Conservation (phyloP, 2,329 filamentous ascomycete genomes). For the Microsporum canis region DNA sequence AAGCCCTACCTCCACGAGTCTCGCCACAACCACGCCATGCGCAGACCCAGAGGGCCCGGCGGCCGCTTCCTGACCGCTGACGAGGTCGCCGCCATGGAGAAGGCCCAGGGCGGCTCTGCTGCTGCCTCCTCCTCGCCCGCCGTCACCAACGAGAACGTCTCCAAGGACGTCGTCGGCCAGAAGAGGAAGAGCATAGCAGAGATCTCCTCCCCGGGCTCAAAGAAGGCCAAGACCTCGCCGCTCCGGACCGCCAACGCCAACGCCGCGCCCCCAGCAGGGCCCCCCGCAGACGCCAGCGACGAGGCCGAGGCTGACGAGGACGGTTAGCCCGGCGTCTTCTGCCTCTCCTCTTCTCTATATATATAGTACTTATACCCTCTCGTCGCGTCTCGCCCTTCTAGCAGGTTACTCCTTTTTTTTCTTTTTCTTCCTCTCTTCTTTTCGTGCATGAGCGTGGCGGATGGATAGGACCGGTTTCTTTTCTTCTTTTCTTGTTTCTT, state of each 20-base stretch:
- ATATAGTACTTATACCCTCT: slow-evolving; percentile 10
- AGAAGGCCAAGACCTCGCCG: slow-evolving; percentile 31
- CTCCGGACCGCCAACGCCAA: neutral
- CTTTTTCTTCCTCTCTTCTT: slow-evolving; percentile 10
- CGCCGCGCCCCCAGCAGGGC: neutral
- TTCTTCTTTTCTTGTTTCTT: slow-evolving; percentile 13
- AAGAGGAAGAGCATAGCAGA: slow-evolving; percentile 44
- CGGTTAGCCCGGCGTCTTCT: slow-evolving; percentile 22
- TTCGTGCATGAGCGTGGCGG: slow-evolving; percentile 11
- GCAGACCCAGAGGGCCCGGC: slow-evolving; percentile 81
- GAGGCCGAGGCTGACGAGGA: slow-evolving; percentile 46
- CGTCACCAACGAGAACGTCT: slow-evolving; percentile 13
- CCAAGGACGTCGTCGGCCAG: slow-evolving; percentile 19
- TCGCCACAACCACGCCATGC: slow-evolving; percentile 96
- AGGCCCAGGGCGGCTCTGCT: slow-evolving; percentile 36
- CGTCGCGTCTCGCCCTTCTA: slow-evolving; percentile 7
- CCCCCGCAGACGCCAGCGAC: neutral
- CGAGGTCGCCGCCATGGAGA: slow-evolving; percentile 79
- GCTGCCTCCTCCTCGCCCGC: neutral
- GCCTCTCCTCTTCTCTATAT: slow-evolving; percentile 1
- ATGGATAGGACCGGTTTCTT: slow-evolving; percentile 6
- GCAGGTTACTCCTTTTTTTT: slow-evolving; percentile 12
- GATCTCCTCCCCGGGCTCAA: slow-evolving; percentile 28
- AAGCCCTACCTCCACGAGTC: slow-evolving; percentile 98
- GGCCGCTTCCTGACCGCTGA: slow-evolving; percentile 94